Evolutionary conservation across 2,329 filamentous ascomycete species (phyloP).

Genomic region (Arachnomyces sp.): DNA sequence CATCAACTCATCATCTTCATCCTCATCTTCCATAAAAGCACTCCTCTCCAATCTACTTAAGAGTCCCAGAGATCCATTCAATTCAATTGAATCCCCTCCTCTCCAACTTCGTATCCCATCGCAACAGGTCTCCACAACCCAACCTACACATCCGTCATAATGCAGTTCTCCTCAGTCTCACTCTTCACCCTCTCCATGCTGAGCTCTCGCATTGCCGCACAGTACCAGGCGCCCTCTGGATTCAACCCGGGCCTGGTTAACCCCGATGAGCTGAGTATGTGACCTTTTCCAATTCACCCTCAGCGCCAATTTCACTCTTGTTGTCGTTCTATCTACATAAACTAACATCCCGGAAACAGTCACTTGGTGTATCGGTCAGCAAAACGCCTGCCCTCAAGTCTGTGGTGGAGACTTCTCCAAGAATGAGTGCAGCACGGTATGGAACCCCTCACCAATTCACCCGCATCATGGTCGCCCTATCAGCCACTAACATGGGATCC

Average conservation of each 20-base stretch:
- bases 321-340: conserved; percentile 5
- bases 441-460: conserved; percentile 21
- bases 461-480: not conserved
- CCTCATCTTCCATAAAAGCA: no score
- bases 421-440: conserved; percentile 52
- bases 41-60: no score
- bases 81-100: no score
- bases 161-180: conserved; percentile 42
- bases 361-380: conserved; percentile 52
- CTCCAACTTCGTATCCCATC: not conserved
- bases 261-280: conserved; percentile 24
- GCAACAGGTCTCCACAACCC: conserved; percentile 12
- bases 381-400: conserved; percentile 52
- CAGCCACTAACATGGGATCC: conserved; percentile 1
- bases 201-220: conserved; percentile 38
- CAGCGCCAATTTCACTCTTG: not conserved
- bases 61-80: no score
- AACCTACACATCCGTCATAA: conserved; percentile 20
- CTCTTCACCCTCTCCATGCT: conserved; percentile 40
- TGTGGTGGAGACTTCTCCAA: conserved; percentile 43
- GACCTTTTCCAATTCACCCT: not conserved
- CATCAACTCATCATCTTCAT: not conserved
- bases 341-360: conserved; percentile 22
- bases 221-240: conserved; percentile 30
- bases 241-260: conserved; percentile 37